Percentiles rank a stretch among this genome's conserved stretches.
Evolutionary conservation across 1,284 basidiomycete species (phyloP).

Genomic region (Heterobasidion parviporum): DNA sequence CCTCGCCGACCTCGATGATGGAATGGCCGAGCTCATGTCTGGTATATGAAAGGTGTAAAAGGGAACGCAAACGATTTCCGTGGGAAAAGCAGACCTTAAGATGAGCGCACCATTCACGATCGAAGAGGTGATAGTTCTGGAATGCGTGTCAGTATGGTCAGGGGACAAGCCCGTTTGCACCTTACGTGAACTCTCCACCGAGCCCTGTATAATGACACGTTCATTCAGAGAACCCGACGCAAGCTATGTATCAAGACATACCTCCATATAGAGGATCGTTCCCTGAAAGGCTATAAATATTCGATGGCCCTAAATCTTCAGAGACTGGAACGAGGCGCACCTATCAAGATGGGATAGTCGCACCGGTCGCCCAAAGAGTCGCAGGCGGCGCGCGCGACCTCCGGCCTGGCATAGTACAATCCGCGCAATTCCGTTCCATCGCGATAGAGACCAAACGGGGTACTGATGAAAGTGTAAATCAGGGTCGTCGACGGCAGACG

Average conservation of each 20-base stretch:
- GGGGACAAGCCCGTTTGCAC: constrained; percentile 3
- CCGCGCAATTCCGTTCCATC: constrained; percentile 73
- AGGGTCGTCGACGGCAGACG: neutral
- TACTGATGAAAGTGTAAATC: constrained; percentile 31
- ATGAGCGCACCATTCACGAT: constrained; percentile 72
- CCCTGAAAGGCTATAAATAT: constrained; percentile 29
- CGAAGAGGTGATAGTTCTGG: constrained; percentile 73
- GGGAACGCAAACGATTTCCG: neutral
- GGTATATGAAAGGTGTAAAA: neutral
- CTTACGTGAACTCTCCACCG: constrained; percentile 78
- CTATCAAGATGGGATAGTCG: constrained; percentile 73
- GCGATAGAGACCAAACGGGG: constrained; percentile 72
- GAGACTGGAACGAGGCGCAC: constrained; percentile 26
- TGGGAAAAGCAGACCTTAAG: constrained; percentile 34
- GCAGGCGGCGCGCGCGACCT: constrained; percentile 65
- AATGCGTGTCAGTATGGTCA: constrained; percentile 2
- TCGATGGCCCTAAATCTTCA: neutral
- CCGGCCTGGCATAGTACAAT: constrained; percentile 65
- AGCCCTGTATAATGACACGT: constrained; percentile 36
- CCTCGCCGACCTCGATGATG: constrained; percentile 76
- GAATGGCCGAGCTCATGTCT: constrained; percentile 78
- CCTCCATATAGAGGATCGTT: constrained; percentile 82
- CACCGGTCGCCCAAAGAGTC: constrained; percentile 55
- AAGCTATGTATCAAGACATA: constrained; percentile 12
- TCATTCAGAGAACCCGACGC: constrained; percentile 11